These are phyloP conservation scores for Chaetomium globosum DNA, from an alignment of 2,329 filamentous ascomycete species.

Conservation along the genomic window DNA sequence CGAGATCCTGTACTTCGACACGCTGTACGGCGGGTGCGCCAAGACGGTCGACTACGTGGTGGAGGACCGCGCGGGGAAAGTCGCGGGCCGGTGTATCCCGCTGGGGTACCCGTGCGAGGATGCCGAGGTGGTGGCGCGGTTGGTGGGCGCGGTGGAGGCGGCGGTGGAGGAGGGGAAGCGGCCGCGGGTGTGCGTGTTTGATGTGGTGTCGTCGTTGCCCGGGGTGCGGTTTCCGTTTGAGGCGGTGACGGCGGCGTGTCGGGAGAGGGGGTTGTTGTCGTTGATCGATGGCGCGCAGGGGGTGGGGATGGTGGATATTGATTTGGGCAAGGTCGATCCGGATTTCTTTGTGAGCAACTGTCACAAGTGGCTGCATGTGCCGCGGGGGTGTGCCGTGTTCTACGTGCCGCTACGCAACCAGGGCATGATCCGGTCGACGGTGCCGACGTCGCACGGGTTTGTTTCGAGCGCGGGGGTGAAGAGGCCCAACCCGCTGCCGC, in stretches of 20 bases:
- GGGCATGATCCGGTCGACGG: conserved; percentile 68
- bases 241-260: conserved; percentile 64
- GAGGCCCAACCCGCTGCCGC: conserved; percentile 48
- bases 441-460: conserved; percentile 83
- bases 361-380: conserved; percentile 87
- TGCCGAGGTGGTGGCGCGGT: conserved; percentile 62
- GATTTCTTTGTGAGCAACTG: conserved; percentile 89
- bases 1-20: conserved; percentile 76
- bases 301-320: conserved; percentile 74
- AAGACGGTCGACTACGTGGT: conserved; percentile 70
- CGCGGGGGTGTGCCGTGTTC: conserved; percentile 77
- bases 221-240: conserved; percentile 82
- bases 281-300: conserved; percentile 85
- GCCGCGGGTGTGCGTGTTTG: conserved; percentile 72
- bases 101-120: conserved; percentile 72
- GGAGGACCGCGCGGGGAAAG: conserved; percentile 60
- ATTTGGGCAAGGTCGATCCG: conserved; percentile 67
- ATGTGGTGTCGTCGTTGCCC: conserved; percentile 77
- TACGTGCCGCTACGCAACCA: conserved; percentile 80
- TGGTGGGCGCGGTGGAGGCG: conserved; percentile 60
- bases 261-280: conserved; percentile 67
- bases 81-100: conserved; percentile 57
- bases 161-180: conserved; percentile 60
- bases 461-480: conserved; percentile 45
- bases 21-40: conserved; percentile 76